Base-by-base conservation (phyloP, 768 basidiomycete species). In the Tricholoma bakamatsutake region DNA sequence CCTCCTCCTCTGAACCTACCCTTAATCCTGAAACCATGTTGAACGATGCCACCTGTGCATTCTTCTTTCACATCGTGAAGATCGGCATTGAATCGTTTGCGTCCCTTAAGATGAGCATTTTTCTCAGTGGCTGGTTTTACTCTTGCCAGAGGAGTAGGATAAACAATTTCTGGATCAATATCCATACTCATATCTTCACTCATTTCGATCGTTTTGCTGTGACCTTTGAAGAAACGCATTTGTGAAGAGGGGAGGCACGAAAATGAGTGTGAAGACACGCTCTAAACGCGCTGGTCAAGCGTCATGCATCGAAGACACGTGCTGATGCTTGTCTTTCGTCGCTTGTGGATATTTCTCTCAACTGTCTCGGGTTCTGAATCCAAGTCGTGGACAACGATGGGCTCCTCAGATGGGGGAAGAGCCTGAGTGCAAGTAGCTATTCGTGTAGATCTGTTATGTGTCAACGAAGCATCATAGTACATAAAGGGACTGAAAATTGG, bases 11-110 rank as follows among this genome's bases (percentile, higher is more conserved):
- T 35, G 18, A 17, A 68, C 75, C 40, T 58, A 82, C 83, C 69
- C 53, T 69, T 70, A 28, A 83, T 55, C 34, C 63, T 63, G 54
- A 81, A 63, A 4, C 72, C 73, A 42, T 73, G 66, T 6, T 72
- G 54, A 45, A 62, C 60, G 53, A 78, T 67, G 4, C 77, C 75
- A 21, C 60, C 61, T 17, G 62, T 62, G 51, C 68, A 72, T 31
- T 71, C 71, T 10, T 69, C 68, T 52, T 71, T 69, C 50, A 83
- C 57, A 57, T 81, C 79, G 2, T 66, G 61, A n/a, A 84, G 70
- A 69, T 86, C 84, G 31, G 82, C 82, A 9, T 67, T 71, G 64
- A 83, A 85, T 52, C 80, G 73, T 61, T 73, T 80, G 30, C 83
- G 72, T 6, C 84, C 84, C 64, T 80, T 84, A 62, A 83, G 66